Conservation (phyloP, 2,329 filamentous ascomycete genomes). For the Geosmithia putterillii region DNA sequence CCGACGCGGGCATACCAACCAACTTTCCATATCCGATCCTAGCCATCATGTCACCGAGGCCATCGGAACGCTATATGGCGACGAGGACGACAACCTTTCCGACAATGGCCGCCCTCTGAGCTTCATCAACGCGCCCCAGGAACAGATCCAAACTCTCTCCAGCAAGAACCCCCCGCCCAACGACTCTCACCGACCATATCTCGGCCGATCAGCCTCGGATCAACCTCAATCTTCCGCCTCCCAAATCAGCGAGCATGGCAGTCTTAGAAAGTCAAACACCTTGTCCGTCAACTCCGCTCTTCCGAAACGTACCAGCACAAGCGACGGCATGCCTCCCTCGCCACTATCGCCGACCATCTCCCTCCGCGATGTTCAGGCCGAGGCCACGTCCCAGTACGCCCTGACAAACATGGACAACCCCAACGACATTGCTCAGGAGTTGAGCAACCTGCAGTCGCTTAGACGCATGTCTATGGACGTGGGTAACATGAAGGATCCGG, state of each 20-base stretch:
- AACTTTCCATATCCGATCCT: conserved; percentile 68
- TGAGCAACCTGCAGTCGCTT: conserved; percentile 84
- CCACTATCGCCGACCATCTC: conserved; percentile 40
- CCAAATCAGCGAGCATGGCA: conserved; percentile 17
- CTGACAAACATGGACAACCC: conserved; percentile 85
- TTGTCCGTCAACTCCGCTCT: conserved; percentile 23
- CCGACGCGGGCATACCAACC: conserved; percentile 45
- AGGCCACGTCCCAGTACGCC: conserved; percentile 56
- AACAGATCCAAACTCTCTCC: conserved; percentile 22
- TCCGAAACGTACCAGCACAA: conserved; percentile 22
- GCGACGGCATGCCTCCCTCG: conserved; percentile 27
- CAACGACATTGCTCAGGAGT: conserved; percentile 78
- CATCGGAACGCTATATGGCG: conserved; percentile 82
- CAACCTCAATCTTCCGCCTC: conserved; percentile 16
- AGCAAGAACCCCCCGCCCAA: neutral
- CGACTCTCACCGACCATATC: conserved; percentile 18
- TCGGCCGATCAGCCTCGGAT: conserved; percentile 34
- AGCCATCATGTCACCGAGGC: conserved; percentile 91
- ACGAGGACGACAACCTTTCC: conserved; percentile 52
- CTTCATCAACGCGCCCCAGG: conserved; percentile 50
- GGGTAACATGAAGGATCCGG: conserved; percentile 57
- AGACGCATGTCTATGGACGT: conserved; percentile 94
- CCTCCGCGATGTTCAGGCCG: conserved; percentile 41
- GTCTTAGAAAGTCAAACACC: conserved; percentile 30
- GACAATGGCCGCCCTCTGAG: conserved; percentile 54